phyloP scores from a whole-genome alignment of 2,329 filamentous ascomycete genomes.

The Aspergillus amoenus region DNA sequence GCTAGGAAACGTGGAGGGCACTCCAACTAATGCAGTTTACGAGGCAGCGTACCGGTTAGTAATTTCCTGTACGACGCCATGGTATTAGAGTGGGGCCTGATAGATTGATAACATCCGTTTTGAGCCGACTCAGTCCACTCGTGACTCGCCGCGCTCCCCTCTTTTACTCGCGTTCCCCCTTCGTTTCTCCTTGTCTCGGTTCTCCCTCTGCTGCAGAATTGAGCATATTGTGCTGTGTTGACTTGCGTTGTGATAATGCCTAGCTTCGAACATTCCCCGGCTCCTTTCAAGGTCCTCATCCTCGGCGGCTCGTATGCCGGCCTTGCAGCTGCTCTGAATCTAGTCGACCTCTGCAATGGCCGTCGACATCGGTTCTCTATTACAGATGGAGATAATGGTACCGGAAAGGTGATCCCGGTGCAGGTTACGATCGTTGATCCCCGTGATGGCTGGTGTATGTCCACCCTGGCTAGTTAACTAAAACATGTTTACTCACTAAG shows the following conservation, averaged over 20 bases:
- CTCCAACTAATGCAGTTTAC: background rate
- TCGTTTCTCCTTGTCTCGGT: background rate
- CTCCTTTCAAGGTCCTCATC: slow-evolving; percentile 47
- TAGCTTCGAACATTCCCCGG: slow-evolving; percentile 13
- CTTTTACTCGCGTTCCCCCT: background rate
- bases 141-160: background rate
- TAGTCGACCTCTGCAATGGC: slow-evolving; percentile 64
- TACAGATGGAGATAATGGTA: background rate
- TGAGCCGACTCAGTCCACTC: slow-evolving; percentile 8
- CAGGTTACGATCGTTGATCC: slow-evolving; percentile 76
- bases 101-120: slow-evolving; percentile 11
- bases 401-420: slow-evolving; percentile 49
- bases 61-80: background rate
- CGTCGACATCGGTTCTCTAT: slow-evolving; percentile 5
- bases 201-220: background rate
- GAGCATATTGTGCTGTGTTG: background rate
- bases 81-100: slow-evolving; percentile 3
- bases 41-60: background rate
- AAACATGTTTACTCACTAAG: background rate
- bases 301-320: slow-evolving; percentile 72
- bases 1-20: background rate
- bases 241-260: slow-evolving; percentile 13
- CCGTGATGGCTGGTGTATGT: slow-evolving; percentile 75
- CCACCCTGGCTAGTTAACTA: background rate
- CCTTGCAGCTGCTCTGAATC: slow-evolving; percentile 64